Evolutionary conservation across 2,329 filamentous ascomycete genomes (phyloP), one percentile per base, ranked within the genome.

Genomic region (Aspergillus jensenii): DNA sequence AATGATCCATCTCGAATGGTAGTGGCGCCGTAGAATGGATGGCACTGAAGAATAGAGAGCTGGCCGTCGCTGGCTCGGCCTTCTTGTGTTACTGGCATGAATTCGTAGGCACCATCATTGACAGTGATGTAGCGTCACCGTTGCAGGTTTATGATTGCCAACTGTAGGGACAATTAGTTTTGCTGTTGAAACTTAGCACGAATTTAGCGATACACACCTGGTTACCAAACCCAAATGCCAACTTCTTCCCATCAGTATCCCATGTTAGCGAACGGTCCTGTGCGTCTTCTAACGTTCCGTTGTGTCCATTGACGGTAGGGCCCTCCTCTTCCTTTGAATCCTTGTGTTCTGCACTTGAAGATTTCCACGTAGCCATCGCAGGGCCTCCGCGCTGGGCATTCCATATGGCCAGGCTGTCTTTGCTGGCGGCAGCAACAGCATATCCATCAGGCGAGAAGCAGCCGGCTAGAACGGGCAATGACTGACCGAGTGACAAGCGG

Each of bases 221-320:
- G 61, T 75, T 77, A 31, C 76, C 77, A 57, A 80, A 74, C 25
- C 78, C 79, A 65, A 82, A 80, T 2, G 78, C 79, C 56, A 84
- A 71, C 63, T 77, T 81, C 64, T 80, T 80, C n/a, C 81, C 81
- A 66, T 83, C 79, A 12, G 73, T 74, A 66, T 82, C 81, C 82
- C 82, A 84, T 31, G 75, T 76, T 52, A 84, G 69, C 27, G 74
- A 72, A 47, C 78, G 72, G 60, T 78, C 73, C 9, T 69, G 68
- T 17, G 68, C 59, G 9, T 65, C 55, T 14, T 66, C 64, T 12
- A 58, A 31, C 47, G 57, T 63, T 23, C 67, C 74, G 59, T 77
- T 75, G 17, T 76, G 64, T 41, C 75, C 76, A 55, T 75, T 74
- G 9, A 65, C 64, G 15, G 68, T 54, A 23, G 67, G 71, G 35